phyloP scores from a whole-genome alignment of 495 filamentous ascomycete species.

The Neurospora africana region DNA sequence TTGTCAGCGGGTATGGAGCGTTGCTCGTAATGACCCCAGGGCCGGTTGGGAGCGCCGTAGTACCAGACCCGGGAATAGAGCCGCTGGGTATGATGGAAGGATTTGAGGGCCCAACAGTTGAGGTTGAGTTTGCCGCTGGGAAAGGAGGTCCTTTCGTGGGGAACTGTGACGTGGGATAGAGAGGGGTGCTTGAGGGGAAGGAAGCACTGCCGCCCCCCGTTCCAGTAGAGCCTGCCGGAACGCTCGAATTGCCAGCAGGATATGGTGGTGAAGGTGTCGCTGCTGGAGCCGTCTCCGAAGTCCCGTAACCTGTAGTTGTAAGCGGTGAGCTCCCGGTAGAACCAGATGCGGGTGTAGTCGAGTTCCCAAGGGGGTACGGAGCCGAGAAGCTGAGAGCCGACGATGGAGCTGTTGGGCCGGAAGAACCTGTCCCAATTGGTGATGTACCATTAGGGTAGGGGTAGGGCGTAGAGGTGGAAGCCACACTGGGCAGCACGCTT shows the following conservation, averaged over 20 bases:
- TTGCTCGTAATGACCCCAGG: neutral
- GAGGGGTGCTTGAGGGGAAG: neutral
- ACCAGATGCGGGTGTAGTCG: neutral
- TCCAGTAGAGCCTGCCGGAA: neutral
- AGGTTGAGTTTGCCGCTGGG: constrained; percentile 6
- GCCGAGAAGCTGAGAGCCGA: neutral
- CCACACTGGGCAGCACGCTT: neutral
- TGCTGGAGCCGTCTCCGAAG: neutral
- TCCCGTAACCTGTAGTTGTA: neutral
- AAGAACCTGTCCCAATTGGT: neutral
- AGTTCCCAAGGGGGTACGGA: constrained; percentile 5
- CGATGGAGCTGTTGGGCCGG: neutral
- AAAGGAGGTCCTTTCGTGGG: constrained; percentile 3
- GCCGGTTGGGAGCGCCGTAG: neutral
- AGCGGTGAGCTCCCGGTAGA: neutral
- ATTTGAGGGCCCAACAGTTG: neutral
- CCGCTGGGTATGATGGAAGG: neutral
- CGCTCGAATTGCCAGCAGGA: neutral
- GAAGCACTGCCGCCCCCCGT: neutral
- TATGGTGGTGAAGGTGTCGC: neutral
- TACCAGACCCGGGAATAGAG: neutral
- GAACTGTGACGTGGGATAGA: neutral
- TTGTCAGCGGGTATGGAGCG: constrained; percentile 1
- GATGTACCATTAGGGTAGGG: neutral
- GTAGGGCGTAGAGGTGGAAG: neutral